phyloP scores from a whole-genome alignment of 2,329 filamentous ascomycete genomes.

The Chrysosporium queenslandicum region DNA sequence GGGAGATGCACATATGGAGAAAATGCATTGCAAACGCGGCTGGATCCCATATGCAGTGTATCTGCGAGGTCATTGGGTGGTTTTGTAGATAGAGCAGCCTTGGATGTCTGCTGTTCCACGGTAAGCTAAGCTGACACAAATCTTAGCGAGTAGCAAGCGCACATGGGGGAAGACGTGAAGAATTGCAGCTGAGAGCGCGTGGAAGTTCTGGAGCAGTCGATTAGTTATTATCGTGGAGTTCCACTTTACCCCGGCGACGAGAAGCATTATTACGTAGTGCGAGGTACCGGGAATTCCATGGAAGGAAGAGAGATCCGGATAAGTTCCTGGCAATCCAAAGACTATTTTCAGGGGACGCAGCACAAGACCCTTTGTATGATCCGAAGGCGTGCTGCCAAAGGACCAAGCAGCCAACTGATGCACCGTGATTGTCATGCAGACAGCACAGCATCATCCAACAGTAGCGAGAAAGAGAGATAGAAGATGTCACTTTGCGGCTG shows the following conservation, averaged over 20 bases:
- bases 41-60: not conserved
- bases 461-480: no score
- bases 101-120: not conserved
- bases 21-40: not conserved
- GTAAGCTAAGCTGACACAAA: not conserved
- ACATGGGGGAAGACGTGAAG: not conserved
- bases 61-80: not conserved
- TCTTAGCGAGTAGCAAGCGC: not conserved
- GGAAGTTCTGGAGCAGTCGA: slow-evolving; percentile 7
- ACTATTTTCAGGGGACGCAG: no score
- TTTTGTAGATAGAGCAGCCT: no score
- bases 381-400: no score
- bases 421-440: no score
- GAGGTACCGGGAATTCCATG: not conserved
- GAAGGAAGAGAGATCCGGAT: not conserved
- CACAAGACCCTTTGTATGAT: no score
- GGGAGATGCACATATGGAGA: not conserved
- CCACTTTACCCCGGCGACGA: slow-evolving; percentile 2
- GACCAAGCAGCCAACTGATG: no score
- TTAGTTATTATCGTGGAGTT: slow-evolving; percentile 1
- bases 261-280: not conserved
- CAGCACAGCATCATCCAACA: no score
- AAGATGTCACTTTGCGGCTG: not conserved
- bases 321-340: not conserved
- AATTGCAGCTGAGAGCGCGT: not conserved